Percentiles rank a stretch among this genome's conserved stretches.
These are phyloP conservation scores for Candida ulmi DNA, from an alignment of 805 yeast genomes.

Conservation along the genomic window DNA sequence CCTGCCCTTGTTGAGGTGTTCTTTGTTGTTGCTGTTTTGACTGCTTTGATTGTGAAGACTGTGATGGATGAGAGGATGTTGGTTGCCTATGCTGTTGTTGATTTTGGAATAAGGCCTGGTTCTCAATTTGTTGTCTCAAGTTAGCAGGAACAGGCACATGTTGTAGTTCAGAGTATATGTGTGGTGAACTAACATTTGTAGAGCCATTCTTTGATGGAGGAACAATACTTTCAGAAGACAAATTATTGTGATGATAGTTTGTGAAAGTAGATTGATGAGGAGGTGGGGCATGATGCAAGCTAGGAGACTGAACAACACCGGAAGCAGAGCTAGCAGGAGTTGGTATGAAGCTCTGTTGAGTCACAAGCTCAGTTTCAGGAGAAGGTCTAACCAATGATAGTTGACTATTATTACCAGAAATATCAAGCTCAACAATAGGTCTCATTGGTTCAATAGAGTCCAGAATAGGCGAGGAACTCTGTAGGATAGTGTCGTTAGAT, in stretches of 20 bases:
- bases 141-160: constrained; percentile 12
- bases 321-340: constrained; percentile 13
- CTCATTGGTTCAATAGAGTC: constrained; percentile 3
- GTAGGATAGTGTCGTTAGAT: constrained; percentile 24
- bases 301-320: not conserved
- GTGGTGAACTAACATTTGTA: not conserved
- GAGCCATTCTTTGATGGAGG: not conserved
- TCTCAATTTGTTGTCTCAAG: constrained; percentile 14
- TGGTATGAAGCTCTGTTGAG: constrained; percentile 5
- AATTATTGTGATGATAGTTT: not conserved
- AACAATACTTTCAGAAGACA: not conserved
- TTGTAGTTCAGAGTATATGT: not conserved
- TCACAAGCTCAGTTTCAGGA: constrained; percentile 3
- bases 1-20: constrained; percentile 1
- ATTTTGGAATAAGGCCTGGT: constrained; percentile 13
- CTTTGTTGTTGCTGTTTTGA: constrained; percentile 8
- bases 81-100: constrained; percentile 4
- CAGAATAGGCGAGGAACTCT: constrained; percentile 15
- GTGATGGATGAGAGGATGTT: not conserved
- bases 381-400: not conserved
- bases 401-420: constrained; percentile 1
- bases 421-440: not conserved
- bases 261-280: not conserved
- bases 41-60: constrained; percentile 7
- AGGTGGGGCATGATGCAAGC: not conserved